A percentile compares a stretch with the other conserved stretches of the same genome.
These are phyloP conservation scores for Emiliania huxleyi DNA, from an alignment of 78 protist genomes.

Conservation along the genomic window DNA sequence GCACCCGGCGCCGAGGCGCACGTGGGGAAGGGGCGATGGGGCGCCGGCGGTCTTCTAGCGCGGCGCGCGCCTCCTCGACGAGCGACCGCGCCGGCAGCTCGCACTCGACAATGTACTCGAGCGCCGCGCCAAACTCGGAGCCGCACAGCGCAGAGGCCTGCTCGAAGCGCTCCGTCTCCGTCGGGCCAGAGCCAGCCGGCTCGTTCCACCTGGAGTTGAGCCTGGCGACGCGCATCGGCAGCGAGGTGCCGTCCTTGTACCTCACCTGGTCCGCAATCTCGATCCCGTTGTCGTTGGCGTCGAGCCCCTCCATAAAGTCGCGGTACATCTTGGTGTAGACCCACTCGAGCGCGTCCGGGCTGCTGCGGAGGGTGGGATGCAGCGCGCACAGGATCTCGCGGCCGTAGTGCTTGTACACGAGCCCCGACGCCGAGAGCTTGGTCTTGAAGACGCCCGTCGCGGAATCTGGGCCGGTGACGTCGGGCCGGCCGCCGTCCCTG, in stretches of 20 bases:
- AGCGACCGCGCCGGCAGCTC: conserved; percentile 81
- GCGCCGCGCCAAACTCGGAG: conserved; percentile 45
- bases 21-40: too few species aligned
- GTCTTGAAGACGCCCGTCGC: not conserved
- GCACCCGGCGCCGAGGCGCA: too few species aligned
- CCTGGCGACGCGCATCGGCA: conserved; percentile 57
- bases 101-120: conserved; percentile 12
- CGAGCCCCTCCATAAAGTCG: conserved; percentile 68
- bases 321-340: conserved; percentile 53
- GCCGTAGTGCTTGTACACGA: conserved; percentile 72
- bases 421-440: conserved; percentile 45
- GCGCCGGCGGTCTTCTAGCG: too few species aligned
- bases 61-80: conserved; percentile 64
- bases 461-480: not conserved
- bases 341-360: conserved; percentile 40
- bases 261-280: not conserved
- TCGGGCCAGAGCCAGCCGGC: conserved; percentile 24
- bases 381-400: conserved; percentile 58
- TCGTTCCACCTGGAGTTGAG: conserved; percentile 39
- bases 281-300: conserved; percentile 86
- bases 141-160: conserved; percentile 67
- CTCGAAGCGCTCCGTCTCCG: conserved; percentile 67
- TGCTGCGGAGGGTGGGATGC: not conserved
- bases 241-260: conserved; percentile 47
- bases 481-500: too few species aligned